Evolutionary conservation across 2,329 filamentous ascomycete species (phyloP), one percentile per base, ranked within the genome.

Genomic region (Paecilomyces niveus): DNA sequence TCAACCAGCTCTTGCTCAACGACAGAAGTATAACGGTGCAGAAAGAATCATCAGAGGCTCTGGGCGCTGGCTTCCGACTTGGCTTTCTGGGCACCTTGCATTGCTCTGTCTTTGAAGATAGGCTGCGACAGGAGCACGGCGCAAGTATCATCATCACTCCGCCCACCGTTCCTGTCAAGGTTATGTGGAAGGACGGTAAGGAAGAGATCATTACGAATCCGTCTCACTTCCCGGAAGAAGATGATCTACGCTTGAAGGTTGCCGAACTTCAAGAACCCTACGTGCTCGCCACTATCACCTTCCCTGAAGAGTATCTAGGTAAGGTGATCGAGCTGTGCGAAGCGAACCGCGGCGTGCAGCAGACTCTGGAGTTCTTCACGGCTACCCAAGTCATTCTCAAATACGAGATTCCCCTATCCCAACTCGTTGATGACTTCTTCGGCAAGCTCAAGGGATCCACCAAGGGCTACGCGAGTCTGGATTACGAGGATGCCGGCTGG

Each of bases 71-170:
- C 1, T 99, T 94, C 88, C 87, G 94, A 53, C 78, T 99, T 10
- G 94, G 94, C 0, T 99, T 99, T 70, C 77, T 99, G 3, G 94
- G 94, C n/a, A 97, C 92, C 11, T 79, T 99, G 54, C 94, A 99
- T 73, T 97, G 94, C 76, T 97, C 92, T n/a, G 94, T 99, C 3
- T 99, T 99, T 67, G 92, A 99, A 75, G 94, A 99, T 74, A 89
- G 94, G 0, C 78, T 99, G 56, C 86, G 91, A 51, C 92, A 97
- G 74, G 94, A 99, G 73, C 92, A 99, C 68, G 94, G 93, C 4
- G 89, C 90, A 2, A 94, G 87, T 68, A 92, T 99, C 70, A 97
- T 99, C 74, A 94, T 99, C 71, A 99, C 94, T 0, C 93, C 96
- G 39, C 94, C 94, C 0, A 93, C 90, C 0, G 94, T 99, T 11